Percentiles rank a stretch among this genome's conserved stretches.
Evolutionary conservation across 352 stramenopile species (phyloP).

Genomic region (Pythium sp.): DNA sequence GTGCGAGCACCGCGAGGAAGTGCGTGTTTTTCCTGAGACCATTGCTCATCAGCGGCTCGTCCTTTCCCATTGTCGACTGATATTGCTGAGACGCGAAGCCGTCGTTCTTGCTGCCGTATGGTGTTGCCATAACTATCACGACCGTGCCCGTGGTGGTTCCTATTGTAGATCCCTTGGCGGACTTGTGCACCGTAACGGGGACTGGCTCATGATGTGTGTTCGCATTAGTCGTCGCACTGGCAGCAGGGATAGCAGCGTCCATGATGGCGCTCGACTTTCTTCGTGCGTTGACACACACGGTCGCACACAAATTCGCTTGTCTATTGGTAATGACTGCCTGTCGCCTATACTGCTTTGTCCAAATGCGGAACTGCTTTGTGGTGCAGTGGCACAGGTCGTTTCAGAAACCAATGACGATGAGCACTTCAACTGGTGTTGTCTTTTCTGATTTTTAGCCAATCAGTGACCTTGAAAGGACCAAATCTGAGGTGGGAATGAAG

Average conservation of each 20-base stretch:
- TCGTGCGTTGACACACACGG: neutral
- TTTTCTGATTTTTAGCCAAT: neutral
- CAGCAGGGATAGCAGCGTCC: neutral
- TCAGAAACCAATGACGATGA: conserved; percentile 1
- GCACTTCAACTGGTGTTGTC: neutral
- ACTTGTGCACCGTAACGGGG: neutral
- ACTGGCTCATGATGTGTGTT: neutral
- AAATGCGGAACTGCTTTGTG: neutral
- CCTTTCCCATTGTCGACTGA: neutral
- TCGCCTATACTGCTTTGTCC: neutral
- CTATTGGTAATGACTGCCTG: neutral
- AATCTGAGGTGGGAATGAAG: neutral
- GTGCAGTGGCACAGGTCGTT: conserved; percentile 1
- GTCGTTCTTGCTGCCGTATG: neutral
- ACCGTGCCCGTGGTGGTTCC: conserved; percentile 6
- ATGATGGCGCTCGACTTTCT: neutral
- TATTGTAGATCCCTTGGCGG: conserved; percentile 5
- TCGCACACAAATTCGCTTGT: neutral
- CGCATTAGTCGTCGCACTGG: neutral
- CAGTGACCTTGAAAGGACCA: neutral
- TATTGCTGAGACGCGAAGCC: conserved; percentile 9
- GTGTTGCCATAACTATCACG: conserved; percentile 9
- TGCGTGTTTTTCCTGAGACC: conserved; percentile 6
- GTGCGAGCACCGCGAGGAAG: conserved; percentile 56
- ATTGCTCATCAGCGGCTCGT: neutral